Percentiles rank a stretch among this genome's conserved stretches.
phyloP scores from a whole-genome alignment of 331 rosid species.

The Quercus phellos region DNA sequence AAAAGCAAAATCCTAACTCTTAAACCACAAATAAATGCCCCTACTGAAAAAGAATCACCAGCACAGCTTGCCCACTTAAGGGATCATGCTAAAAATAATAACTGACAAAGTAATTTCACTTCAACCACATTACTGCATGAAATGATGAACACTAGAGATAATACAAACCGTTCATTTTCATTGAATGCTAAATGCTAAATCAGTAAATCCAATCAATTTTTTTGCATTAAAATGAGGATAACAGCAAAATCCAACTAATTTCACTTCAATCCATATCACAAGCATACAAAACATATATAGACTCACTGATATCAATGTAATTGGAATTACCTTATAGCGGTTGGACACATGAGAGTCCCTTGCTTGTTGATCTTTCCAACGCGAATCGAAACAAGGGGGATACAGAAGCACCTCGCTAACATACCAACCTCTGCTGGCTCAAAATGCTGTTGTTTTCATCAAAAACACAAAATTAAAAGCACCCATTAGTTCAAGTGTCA shows the following conservation, averaged over 20 bases:
- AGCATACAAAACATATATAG: not conserved
- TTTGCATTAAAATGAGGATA: too few species aligned
- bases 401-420: conserved; percentile 95
- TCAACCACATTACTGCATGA: not conserved
- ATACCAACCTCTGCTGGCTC: conserved; percentile 95
- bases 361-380: conserved; percentile 80
- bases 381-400: conserved; percentile 91
- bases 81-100: not conserved
- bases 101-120: not conserved
- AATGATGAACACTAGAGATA: not conserved
- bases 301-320: conserved; percentile 3
- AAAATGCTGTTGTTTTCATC: conserved; percentile 60
- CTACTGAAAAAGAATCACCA: not conserved
- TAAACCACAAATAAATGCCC: not conserved
- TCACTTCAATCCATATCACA: conserved; percentile 1
- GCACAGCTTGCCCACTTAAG: not conserved
- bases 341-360: conserved; percentile 65
- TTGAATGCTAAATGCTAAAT: not conserved
- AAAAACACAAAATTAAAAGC: not conserved
- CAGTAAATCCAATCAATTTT: too few species aligned
- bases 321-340: conserved; percentile 56
- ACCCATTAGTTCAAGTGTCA: not conserved
- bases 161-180: not conserved
- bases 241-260: too few species aligned
- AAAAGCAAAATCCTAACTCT: not conserved